Percentiles rank a stretch among this genome's conserved stretches.
Evolutionary conservation across 140 eudicot genomes (phyloP).

Genomic region (Ambrosia hybrid): DNA sequence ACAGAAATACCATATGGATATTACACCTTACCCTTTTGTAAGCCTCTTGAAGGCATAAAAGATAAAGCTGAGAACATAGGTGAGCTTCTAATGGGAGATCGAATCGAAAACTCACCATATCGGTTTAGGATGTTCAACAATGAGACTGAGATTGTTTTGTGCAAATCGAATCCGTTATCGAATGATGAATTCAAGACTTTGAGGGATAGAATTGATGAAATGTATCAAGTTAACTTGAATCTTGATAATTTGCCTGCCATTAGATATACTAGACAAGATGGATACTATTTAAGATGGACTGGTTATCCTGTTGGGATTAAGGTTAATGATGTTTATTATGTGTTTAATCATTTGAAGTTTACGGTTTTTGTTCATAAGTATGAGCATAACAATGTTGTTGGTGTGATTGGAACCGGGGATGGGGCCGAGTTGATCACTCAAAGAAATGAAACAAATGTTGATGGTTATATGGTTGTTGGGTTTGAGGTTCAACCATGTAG

Average conservation of each 20-base stretch:
- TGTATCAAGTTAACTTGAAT: slow-evolving; percentile 61
- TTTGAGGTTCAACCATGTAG: slow-evolving; percentile 67
- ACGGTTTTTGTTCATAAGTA: slow-evolving; percentile 48
- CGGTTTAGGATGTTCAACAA: slow-evolving; percentile 43
- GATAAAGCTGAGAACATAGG: slow-evolving; percentile 61
- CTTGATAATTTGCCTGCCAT: slow-evolving; percentile 59
- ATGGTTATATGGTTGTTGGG: slow-evolving; percentile 68
- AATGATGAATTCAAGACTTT: slow-evolving; percentile 44
- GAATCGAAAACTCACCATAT: slow-evolving; percentile 55
- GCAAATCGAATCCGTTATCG: slow-evolving; percentile 43
- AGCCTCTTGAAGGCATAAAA: slow-evolving; percentile 42
- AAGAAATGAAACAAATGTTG: slow-evolving; percentile 19
- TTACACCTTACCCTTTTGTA: slow-evolving; percentile 48
- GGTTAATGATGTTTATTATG: slow-evolving; percentile 46
- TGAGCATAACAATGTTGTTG: slow-evolving; percentile 48
- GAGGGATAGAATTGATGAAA: slow-evolving; percentile 52
- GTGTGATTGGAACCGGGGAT: slow-evolving; percentile 51
- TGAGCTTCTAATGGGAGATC: slow-evolving; percentile 60
- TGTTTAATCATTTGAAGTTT: slow-evolving; percentile 53
- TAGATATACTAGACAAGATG: slow-evolving; percentile 43
- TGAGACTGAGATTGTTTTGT: slow-evolving; percentile 43
- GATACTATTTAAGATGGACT: slow-evolving; percentile 51
- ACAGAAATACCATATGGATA: slow-evolving; percentile 53
- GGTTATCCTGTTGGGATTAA: slow-evolving; percentile 57
- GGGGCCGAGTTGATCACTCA: slow-evolving; percentile 40